Evolutionary conservation across 257 asterid species (phyloP).

Genomic region (Penstemon barbatus): DNA sequence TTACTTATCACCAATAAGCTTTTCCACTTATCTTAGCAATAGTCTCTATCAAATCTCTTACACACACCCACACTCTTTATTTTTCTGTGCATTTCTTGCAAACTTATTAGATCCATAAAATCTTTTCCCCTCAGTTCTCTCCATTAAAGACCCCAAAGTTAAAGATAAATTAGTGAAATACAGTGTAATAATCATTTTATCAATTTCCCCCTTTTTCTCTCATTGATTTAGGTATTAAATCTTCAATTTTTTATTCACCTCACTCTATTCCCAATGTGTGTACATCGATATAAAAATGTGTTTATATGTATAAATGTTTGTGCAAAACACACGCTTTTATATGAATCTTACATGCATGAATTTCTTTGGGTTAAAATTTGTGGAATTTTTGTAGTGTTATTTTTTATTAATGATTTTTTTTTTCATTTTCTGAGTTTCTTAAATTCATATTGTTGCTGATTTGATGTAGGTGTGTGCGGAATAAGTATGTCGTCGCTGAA

Average conservation of each 20-base stretch:
- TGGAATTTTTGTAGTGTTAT: not conserved
- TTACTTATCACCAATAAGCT: too few relatives aligned
- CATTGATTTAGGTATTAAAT: constrained; percentile 4
- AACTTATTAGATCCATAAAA: too few relatives aligned
- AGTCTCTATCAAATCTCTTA: too few relatives aligned
- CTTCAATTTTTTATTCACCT: not conserved
- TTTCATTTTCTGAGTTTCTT: not conserved
- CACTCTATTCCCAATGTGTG: too few relatives aligned
- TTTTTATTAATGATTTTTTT: not conserved
- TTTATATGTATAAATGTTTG: not conserved
- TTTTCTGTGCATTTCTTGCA: too few relatives aligned
- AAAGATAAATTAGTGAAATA: not conserved
- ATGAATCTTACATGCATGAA: constrained; percentile 20
- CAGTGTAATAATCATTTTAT: not conserved
- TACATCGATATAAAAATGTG: not conserved
- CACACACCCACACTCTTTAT: too few relatives aligned
- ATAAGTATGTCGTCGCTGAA: constrained; percentile 18
- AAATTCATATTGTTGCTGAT: not conserved
- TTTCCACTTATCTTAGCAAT: too few relatives aligned
- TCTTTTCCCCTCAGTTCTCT: too few relatives aligned
- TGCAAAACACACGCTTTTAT: not conserved
- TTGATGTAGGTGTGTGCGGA: not conserved
- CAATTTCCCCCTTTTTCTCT: constrained; percentile 9
- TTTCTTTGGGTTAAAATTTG: not conserved
- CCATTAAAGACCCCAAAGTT: too few relatives aligned